Evolutionary conservation across 2,329 filamentous ascomycete genomes (phyloP), one percentile per base, ranked within the genome.

Genomic region (Trichophyton mentagrophytes): DNA sequence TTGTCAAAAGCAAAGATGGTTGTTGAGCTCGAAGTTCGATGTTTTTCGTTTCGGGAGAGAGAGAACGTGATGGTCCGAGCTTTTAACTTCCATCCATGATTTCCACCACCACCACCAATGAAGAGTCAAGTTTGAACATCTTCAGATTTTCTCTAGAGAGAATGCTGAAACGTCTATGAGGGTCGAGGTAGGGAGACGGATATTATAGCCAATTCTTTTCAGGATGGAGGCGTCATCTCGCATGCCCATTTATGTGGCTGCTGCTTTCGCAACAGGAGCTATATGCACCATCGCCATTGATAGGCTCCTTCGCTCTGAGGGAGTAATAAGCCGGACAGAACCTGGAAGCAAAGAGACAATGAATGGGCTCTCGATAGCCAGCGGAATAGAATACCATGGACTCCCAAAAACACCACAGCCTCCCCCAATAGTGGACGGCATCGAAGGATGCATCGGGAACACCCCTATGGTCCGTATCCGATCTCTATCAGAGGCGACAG

Each of bases 371-470:
- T 17, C 51, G 3, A 55, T 15, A 55, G 27, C 27, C n/a, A 33
- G 44, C n/a, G 55, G 40, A 3, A n/a, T 27, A n/a, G 20, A 25
- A 33, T 22, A 40, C 27, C 17, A 17, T 8, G 20, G 42, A 11
- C 15, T 36, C 20, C 7, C 38, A 5, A 11, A 8, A 3, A 27
- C 17, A 15, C 57, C 42, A 7, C 40, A 46, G 30, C 74, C 74
- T 30, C 73, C 73, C 11, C 66, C 69, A 27, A 83, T 92, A 61
- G 83, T 84, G 13, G 82, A 89, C 61, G 93, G 93, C 17, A 88
- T 99, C 63, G 90, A 95, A 73, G 89, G 86, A 53, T 89, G 88
- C 70, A 97, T 99, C 70, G 93, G 93, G 61, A 88, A 95, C 73
- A 99, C 93, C 13, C 92, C 91, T 0, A 80, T 99, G 27, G 83